phyloP scores from a whole-genome alignment of 2,329 filamentous ascomycete species.

The Rutstroemia sp. region DNA sequence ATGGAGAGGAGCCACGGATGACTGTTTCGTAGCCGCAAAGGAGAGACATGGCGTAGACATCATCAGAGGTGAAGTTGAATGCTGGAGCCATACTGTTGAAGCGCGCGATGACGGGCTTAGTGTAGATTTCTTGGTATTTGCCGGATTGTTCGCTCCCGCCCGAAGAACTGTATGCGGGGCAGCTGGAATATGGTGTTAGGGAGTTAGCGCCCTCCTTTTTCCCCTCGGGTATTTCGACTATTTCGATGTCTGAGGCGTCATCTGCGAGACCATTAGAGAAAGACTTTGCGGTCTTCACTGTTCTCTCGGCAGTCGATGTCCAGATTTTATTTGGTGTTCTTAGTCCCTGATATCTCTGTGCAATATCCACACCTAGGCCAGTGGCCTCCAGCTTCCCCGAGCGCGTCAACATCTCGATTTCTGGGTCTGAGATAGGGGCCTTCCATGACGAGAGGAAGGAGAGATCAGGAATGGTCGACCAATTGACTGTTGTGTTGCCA shows the following conservation, averaged over 20 bases:
- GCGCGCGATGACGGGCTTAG: conserved; percentile 41
- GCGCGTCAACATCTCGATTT: conserved; percentile 24
- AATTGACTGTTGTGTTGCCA: conserved; percentile 38
- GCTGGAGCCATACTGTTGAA: conserved; percentile 37
- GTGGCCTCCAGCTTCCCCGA: conserved; percentile 23
- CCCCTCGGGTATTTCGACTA: conserved; percentile 39
- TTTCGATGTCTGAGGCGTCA: conserved; percentile 35
- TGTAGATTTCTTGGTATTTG: conserved; percentile 37
- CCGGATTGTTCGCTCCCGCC: conserved; percentile 39
- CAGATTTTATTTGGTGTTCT: conserved; percentile 41
- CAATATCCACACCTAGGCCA: conserved; percentile 23
- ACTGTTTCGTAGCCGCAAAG: conserved; percentile 45
- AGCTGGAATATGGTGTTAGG: conserved; percentile 47
- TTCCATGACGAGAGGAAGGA: conserved; percentile 24
- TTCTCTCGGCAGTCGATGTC: conserved; percentile 44
- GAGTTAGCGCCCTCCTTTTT: conserved; percentile 41
- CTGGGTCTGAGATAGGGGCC: conserved; percentile 21
- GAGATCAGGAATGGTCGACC: conserved; percentile 30
- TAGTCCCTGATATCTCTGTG: conserved; percentile 30
- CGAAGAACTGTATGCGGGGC: conserved; percentile 42
- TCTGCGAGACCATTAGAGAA: conserved; percentile 41
- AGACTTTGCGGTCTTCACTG: conserved; percentile 39
- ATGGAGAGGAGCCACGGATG: conserved; percentile 39
- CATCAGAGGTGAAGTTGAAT: conserved; percentile 45
- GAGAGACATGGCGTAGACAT: conserved; percentile 44